phyloP scores from a whole-genome alignment of 2,329 filamentous ascomycete genomes.

The Cercospora sp. region DNA sequence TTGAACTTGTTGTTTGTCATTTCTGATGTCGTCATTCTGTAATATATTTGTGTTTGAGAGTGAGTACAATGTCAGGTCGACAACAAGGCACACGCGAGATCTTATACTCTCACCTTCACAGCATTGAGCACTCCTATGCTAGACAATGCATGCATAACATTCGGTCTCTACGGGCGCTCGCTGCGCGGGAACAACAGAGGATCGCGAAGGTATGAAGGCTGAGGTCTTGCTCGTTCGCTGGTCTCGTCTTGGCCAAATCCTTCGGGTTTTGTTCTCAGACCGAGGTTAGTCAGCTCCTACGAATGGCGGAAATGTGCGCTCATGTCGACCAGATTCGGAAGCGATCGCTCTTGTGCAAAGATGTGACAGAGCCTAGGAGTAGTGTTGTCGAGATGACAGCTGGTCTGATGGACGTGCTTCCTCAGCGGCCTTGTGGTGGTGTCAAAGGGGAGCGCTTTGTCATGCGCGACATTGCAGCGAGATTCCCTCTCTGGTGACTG shows the following conservation, averaged over 20 bases:
- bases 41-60: neutral
- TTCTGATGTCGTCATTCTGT: neutral
- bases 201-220: neutral
- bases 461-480: neutral
- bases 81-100: neutral
- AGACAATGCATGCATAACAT: neutral
- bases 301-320: neutral
- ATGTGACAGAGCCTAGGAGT: neutral
- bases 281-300: slow-evolving; percentile 1
- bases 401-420: neutral
- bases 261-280: neutral
- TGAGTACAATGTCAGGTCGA: neutral
- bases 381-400: neutral
- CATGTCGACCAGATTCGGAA: neutral
- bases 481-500: neutral
- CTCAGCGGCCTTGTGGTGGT: neutral
- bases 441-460: neutral
- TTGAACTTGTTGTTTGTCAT: neutral
- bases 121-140: neutral
- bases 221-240: neutral
- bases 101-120: neutral
- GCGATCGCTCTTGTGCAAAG: neutral
- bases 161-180: neutral
- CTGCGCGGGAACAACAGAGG: neutral
- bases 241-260: slow-evolving; percentile 6